These are phyloP conservation scores for Solanum lycopersicoides DNA, from an alignment of 257 asterid genomes.

Conservation along the genomic window DNA sequence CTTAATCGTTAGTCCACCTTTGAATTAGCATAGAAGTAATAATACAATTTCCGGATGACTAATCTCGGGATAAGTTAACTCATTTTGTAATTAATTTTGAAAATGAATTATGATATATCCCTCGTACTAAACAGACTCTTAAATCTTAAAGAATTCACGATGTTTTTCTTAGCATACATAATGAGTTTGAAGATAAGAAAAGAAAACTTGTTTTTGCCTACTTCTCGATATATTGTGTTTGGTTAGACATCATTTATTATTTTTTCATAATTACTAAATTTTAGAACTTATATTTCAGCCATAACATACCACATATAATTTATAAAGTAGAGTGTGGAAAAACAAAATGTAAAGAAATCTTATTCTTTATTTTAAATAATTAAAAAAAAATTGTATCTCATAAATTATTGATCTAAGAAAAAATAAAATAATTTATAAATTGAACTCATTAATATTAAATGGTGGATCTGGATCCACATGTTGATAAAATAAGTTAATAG, in stretches of 20 bases:
- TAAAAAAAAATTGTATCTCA: too few relatives aligned
- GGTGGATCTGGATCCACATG: neutral
- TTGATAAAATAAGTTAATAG: neutral
- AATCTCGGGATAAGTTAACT: neutral
- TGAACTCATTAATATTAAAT: neutral
- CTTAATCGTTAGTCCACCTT: neutral
- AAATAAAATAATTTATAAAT: too few relatives aligned
- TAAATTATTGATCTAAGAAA: too few relatives aligned
- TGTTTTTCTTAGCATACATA: neutral
- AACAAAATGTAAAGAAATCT: too few relatives aligned
- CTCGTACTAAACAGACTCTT: neutral
- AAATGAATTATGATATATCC: neutral
- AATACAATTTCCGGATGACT: too few relatives aligned
- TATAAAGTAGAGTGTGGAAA: too few relatives aligned
- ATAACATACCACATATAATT: too few relatives aligned
- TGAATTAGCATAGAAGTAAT: too few relatives aligned
- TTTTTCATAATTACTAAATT: neutral
- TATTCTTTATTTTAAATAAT: too few relatives aligned
- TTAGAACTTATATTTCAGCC: neutral
- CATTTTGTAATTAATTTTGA: too few relatives aligned
- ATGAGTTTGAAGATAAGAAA: too few relatives aligned
- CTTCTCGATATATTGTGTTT: neutral
- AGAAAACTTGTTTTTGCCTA: neutral
- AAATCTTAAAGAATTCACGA: neutral
- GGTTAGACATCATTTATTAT: neutral